Evolutionary conservation across 306 rosid genomes (phyloP).

Genomic region (Coriaria nepalensis): DNA sequence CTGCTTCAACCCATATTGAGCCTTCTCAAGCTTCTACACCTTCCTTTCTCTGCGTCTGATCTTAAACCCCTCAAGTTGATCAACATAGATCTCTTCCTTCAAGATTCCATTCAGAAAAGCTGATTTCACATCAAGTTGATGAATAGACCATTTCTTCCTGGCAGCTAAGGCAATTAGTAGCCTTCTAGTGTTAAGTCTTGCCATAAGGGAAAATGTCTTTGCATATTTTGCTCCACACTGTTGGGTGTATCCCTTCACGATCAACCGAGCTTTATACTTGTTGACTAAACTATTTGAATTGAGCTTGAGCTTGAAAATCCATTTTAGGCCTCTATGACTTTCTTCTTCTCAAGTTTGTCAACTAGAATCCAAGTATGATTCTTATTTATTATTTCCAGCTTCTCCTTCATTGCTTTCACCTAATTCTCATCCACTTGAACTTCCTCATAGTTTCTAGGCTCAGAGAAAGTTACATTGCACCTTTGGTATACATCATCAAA

Average conservation of each 20-base stretch:
- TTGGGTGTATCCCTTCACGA: background rate
- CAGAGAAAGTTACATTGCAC: background rate
- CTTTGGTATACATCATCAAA: conserved; percentile 1
- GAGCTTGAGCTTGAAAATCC: background rate
- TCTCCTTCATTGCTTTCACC: conserved; percentile 3
- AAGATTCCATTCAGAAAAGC: background rate
- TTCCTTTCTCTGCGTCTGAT: background rate
- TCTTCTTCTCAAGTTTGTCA: too few relatives aligned
- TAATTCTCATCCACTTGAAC: background rate
- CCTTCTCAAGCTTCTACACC: background rate
- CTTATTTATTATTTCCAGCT: background rate
- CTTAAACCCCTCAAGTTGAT: background rate
- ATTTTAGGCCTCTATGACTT: background rate
- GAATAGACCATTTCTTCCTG: background rate
- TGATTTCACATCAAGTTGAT: background rate
- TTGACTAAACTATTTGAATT: background rate
- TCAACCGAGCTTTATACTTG: background rate
- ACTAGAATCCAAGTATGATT: too few relatives aligned
- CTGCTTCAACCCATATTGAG: background rate
- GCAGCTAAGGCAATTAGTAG: background rate
- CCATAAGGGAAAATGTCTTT: background rate
- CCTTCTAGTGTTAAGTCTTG: background rate
- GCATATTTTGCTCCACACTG: background rate
- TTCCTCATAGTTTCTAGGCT: too few relatives aligned
- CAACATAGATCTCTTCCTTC: background rate